phyloP scores from a whole-genome alignment of 441 rosid genomes.

The Arabidopsis lyrata region DNA sequence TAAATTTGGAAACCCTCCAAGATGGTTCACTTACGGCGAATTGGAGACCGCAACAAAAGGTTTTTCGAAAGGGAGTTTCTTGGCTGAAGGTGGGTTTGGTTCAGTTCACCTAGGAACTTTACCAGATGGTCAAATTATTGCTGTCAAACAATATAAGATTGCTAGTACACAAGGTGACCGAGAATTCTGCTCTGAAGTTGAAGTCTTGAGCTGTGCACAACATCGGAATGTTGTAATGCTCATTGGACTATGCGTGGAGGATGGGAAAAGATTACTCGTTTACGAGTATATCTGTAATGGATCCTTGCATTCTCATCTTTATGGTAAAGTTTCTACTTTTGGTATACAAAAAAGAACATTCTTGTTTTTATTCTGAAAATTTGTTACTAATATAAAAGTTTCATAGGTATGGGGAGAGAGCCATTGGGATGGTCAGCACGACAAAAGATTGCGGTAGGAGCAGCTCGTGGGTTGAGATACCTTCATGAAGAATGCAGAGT shows the following conservation, averaged over 20 bases:
- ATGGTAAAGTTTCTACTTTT: slow-evolving; percentile 51
- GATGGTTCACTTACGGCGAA: slow-evolving; percentile 67
- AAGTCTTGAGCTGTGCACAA: slow-evolving; percentile 79
- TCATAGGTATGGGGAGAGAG: slow-evolving; percentile 52
- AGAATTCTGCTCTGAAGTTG: slow-evolving; percentile 82
- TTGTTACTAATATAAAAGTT: slow-evolving; percentile 18
- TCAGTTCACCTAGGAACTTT: slow-evolving; percentile 72
- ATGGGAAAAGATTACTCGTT: slow-evolving; percentile 73
- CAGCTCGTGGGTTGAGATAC: slow-evolving; percentile 80
- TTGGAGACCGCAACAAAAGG: slow-evolving; percentile 65
- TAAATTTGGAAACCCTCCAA: slow-evolving; percentile 75
- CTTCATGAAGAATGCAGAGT: slow-evolving; percentile 89
- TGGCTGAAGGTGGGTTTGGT: slow-evolving; percentile 86
- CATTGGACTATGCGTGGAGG: slow-evolving; percentile 72
- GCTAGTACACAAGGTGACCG: slow-evolving; percentile 81
- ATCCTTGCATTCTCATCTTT: slow-evolving; percentile 74
- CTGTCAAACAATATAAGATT: slow-evolving; percentile 73
- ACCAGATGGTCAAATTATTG: slow-evolving; percentile 67
- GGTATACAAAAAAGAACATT: slow-evolving; percentile 3
- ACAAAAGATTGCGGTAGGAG: slow-evolving; percentile 74
- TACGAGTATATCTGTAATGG: slow-evolving; percentile 80
- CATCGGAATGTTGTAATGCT: slow-evolving; percentile 79
- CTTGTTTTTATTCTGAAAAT: neutral
- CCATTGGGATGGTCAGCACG: slow-evolving; percentile 71
- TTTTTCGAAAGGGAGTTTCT: slow-evolving; percentile 65